Evolutionary conservation across 2,329 filamentous ascomycete species (phyloP), one percentile per base, ranked within the genome.

Genomic region (Teratosphaeria nubilosa): DNA sequence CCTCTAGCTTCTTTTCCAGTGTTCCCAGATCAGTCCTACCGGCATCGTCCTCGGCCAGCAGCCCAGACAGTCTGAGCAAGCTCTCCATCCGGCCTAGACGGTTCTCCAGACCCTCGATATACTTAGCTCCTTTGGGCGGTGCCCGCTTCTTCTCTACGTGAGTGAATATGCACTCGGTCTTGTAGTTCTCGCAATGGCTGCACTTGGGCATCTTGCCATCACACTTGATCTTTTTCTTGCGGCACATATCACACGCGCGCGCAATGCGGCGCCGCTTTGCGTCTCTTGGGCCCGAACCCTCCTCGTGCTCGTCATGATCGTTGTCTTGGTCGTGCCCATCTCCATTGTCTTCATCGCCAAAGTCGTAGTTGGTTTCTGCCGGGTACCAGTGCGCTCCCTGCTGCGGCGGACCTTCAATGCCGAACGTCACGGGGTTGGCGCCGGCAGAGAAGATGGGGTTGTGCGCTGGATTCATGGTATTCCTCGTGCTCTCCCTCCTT

Each of bases 101-200:
- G 71, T 97, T 97, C 76, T 99, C 92, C 53, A 99, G 80, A 13
- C 91, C 91, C 73, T 97, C 92, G 66, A 97, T 96, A 72, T 99
- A 99, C 75, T 97, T 97, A 57, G 94, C 94, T 59, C 94, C 92
- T 80, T 97, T 99, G 1, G 92, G 94, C 56, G 94, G 92, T 73
- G 88, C 94, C 59, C 94, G 84, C 81, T 99, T 99, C 85, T 99
- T 99, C 78, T 99, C 94, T 41, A 97, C 91, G 72, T 96, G 91
- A 0, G 94, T 97, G 71, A 97, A 97, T 66, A 96, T 84, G 73
- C 92, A 99, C 68, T 96, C 91, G 5, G 91, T 96, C 80, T 96
- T 96, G 79, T 96, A 96, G 74, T 96, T 97, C 73, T 88, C 87
- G 74, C 92, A 99, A 75, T 97, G 94, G 7, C 90, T 91, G 75